Conservation (phyloP, 768 basidiomycete species). For the Pisolithus orientalis region DNA sequence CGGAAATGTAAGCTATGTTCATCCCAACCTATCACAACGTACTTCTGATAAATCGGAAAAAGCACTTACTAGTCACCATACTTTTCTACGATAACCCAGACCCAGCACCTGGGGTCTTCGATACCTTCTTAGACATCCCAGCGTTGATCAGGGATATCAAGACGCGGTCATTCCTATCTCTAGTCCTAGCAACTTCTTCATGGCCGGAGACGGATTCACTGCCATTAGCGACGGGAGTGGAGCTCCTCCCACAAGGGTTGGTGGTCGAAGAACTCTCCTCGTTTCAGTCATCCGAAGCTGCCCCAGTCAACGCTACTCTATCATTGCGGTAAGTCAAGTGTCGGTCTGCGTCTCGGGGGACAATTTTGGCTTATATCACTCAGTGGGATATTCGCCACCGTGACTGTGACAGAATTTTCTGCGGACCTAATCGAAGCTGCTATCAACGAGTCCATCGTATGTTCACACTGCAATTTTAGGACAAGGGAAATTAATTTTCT, state of each 20-base stretch:
- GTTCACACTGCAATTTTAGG: not conserved
- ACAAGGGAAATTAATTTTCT: not conserved
- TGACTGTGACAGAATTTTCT: slow-evolving; percentile 19
- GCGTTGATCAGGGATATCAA: slow-evolving; percentile 7
- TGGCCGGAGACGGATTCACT: no score
- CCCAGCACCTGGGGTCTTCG: slow-evolving; percentile 20
- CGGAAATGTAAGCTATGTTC: slow-evolving; percentile 20
- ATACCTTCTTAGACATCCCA: slow-evolving; percentile 22
- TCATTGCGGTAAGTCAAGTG: slow-evolving; percentile 19
- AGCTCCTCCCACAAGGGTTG: no score
- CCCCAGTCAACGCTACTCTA: slow-evolving; percentile 10
- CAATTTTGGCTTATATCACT: not conserved
- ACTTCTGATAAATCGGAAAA: not conserved
- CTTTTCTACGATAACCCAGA: slow-evolving; percentile 53
- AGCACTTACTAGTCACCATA: slow-evolving; percentile 20
- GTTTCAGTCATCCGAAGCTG: slow-evolving; percentile 3
- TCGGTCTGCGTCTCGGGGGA: not conserved
- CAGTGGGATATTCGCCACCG: slow-evolving; percentile 18
- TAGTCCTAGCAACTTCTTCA: slow-evolving; percentile 5
- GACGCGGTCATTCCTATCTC: slow-evolving; percentile 20
- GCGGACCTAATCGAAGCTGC: slow-evolving; percentile 14
- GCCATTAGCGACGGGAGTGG: no score
- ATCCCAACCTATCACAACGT: not conserved
- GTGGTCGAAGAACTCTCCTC: no score
- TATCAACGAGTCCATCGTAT: slow-evolving; percentile 12